Base-by-base conservation (phyloP, 148 eudicot genomes). In the Vaccinium vitisidaea region DNA sequence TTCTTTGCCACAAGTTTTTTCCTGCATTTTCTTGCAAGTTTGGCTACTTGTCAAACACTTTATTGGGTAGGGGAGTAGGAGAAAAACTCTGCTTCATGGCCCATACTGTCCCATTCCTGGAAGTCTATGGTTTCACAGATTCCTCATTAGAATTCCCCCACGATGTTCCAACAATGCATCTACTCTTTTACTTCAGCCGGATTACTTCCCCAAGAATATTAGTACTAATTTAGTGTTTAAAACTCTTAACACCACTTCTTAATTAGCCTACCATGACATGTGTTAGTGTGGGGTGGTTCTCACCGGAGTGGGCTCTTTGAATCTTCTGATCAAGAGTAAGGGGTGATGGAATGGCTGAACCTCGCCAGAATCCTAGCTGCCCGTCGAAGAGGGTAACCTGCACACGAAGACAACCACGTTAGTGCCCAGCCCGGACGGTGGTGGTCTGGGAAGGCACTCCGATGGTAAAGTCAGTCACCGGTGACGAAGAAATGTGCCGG, bases 81-180 rank as follows among this genome's bases (percentile, higher is more conserved):
- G 77, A 19, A 77, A 27, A 21, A 48, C 46, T 46, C 23, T 13
- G 11, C 30, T 77, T 55, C 58, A 49, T 77, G 27, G n/a, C 63
- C 43, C 39, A 8, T 53, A n/a, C 46, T 2, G 21, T 55, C 48
- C 39, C 39, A 36, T 36, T 36, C 39, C 13, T 36, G 53, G 61
- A 77, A 77, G 73, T 80, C 16, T 80, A 18, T 80, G 27, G 21
- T 58, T 49, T 81, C 74, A 63, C 32, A 67, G 46, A 82, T 48
- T 82, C 76, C 76, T 67, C 55, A 8, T 53, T 2, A 1, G 15
- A 81, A 46, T 59, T 58, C 53, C 59, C 30, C 71, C 70, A 59
- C 52, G 15, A 65, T 39, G 55, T 76, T 86, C 87, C 14, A 65
- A 65, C 71, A n/a, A 63, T 61, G 2, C 93, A 88, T 87, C 90